phyloP scores from a whole-genome alignment of 768 basidiomycete genomes.

The Mycena maculata region DNA sequence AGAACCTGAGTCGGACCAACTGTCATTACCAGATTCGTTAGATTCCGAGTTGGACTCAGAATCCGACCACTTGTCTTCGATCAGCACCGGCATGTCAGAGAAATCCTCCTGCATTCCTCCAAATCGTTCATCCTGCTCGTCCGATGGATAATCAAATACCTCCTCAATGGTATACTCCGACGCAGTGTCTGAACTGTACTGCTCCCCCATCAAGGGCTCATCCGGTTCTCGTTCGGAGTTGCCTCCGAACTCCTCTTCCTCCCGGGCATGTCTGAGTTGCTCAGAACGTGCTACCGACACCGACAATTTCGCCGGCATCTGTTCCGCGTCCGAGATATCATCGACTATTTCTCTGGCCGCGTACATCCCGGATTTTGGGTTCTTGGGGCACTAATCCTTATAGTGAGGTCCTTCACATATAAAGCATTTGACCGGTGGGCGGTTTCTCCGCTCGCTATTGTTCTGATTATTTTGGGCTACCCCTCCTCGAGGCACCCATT shows the following conservation, averaged over 20 bases:
- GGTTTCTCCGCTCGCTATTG: background rate
- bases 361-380: background rate
- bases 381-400: background rate
- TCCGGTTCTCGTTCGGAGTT: too few species aligned
- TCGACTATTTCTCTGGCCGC: background rate
- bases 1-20: too few species aligned
- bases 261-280: background rate
- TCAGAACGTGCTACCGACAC: background rate
- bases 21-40: too few species aligned
- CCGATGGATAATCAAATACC: background rate
- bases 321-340: background rate
- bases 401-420: background rate
- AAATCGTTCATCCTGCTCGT: background rate
- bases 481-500: too few species aligned
- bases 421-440: background rate
- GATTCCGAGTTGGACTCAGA: too few species aligned
- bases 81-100: background rate
- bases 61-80: too few species aligned
- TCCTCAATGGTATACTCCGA: too few species aligned
- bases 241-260: too few species aligned
- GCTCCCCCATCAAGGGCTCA: too few species aligned
- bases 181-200: too few species aligned
- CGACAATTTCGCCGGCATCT: background rate
- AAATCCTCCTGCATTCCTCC: background rate
- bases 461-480: background rate